phyloP scores from a whole-genome alignment of 768 basidiomycete species.

The Guyanaporus albipodus region DNA sequence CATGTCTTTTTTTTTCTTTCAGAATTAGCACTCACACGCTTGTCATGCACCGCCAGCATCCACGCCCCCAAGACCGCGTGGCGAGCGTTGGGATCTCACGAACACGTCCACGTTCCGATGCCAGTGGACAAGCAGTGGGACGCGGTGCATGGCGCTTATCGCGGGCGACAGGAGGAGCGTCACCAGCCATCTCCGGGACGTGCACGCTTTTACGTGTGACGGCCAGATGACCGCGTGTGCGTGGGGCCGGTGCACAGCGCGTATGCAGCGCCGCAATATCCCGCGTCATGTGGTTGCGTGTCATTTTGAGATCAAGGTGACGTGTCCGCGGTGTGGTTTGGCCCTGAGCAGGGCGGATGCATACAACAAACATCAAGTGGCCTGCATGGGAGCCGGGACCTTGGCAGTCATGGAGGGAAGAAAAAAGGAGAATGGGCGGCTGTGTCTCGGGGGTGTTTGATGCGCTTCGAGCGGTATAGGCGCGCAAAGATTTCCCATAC shows the following conservation, averaged over 20 bases:
- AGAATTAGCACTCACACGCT: conserved; percentile 3
- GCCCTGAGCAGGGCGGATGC: conserved; percentile 23
- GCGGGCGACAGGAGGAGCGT: conserved; percentile 18
- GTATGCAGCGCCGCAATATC: conserved; percentile 26
- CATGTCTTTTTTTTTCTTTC: not conserved
- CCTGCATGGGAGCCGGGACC: conserved; percentile 6
- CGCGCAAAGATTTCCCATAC: not conserved
- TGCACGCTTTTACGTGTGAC: conserved; percentile 21
- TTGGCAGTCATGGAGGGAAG: not conserved
- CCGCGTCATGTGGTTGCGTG: conserved; percentile 24
- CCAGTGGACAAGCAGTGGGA: conserved; percentile 13
- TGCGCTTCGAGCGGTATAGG: not conserved
- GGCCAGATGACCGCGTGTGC: conserved; percentile 8
- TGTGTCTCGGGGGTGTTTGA: conserved; percentile 13
- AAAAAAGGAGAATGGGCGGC: conserved; percentile 2
- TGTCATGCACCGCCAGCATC: conserved; percentile 13
- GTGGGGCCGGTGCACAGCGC: conserved; percentile 14
- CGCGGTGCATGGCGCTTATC: conserved; percentile 13
- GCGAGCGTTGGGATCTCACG: conserved; percentile 6
- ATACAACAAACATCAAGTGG: conserved; percentile 17
- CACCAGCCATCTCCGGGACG: conserved; percentile 18
- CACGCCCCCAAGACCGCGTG: conserved; percentile 2
- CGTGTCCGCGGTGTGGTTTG: conserved; percentile 15
- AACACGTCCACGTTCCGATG: conserved; percentile 15
- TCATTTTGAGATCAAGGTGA: conserved; percentile 23